phyloP scores from a whole-genome alignment of 1,284 basidiomycete genomes.

The Pseudozyma flocculosa region DNA sequence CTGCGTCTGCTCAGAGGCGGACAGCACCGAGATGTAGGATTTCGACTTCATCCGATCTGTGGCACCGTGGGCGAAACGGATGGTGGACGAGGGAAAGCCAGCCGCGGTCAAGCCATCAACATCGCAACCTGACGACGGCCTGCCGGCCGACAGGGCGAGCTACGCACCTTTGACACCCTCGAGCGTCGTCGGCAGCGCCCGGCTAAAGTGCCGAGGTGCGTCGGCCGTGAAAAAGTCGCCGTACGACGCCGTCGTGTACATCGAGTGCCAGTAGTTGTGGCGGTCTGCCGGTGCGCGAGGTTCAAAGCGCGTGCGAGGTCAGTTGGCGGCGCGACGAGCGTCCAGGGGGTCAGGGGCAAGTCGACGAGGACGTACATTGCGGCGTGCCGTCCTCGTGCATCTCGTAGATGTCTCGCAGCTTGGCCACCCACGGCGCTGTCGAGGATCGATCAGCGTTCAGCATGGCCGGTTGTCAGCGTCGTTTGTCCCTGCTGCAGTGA shows the following conservation, averaged over 20 bases:
- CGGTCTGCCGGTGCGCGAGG: constrained; percentile 20
- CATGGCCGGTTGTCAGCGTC: too few relatives aligned
- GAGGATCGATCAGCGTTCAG: too few relatives aligned
- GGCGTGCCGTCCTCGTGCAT: constrained; percentile 43
- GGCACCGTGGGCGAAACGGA: not conserved
- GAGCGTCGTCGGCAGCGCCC: constrained; percentile 41
- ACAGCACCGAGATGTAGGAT: constrained; percentile 47
- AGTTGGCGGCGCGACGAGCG: too few relatives aligned
- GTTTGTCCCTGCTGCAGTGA: too few relatives aligned
- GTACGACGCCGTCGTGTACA: constrained; percentile 39
- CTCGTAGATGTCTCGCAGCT: constrained; percentile 50
- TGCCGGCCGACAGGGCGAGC: too few relatives aligned
- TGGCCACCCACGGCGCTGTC: constrained; percentile 44
- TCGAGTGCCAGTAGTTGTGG: constrained; percentile 47
- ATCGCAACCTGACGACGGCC: too few relatives aligned
- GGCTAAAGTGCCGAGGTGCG: constrained; percentile 24
- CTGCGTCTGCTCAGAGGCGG: constrained; percentile 24
- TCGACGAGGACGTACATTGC: constrained; percentile 35
- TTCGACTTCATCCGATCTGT: constrained; percentile 38
- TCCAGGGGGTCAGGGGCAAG: too few relatives aligned
- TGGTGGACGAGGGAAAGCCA: not conserved
- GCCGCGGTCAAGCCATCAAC: too few relatives aligned
- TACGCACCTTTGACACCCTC: constrained; percentile 26
- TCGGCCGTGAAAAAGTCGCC: constrained; percentile 25
- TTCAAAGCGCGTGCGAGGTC: not conserved